phyloP scores from a whole-genome alignment of 2,329 filamentous ascomycete genomes.

The Colletotrichum falcatum region DNA sequence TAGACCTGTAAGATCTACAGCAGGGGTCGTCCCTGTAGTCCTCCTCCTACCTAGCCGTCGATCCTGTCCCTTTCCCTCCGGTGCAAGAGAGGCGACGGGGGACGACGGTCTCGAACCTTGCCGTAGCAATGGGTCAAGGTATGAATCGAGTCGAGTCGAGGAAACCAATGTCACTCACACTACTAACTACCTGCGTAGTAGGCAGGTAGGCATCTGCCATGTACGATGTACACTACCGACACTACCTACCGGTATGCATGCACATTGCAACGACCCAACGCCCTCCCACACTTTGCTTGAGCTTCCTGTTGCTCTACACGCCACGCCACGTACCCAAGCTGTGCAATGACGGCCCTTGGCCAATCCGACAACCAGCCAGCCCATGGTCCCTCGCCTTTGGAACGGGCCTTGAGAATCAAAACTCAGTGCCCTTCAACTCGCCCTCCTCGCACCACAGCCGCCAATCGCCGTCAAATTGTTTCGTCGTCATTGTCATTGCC shows the following conservation, averaged over 20 bases:
- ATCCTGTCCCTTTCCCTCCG: conserved; percentile 21
- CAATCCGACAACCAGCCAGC: too few species aligned
- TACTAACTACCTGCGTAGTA: neutral
- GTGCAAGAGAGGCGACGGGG: neutral
- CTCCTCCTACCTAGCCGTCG: conserved; percentile 37
- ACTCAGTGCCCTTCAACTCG: neutral
- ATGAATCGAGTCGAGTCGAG: neutral
- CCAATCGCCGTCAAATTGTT: neutral
- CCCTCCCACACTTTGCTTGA: neutral
- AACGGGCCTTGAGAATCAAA: neutral
- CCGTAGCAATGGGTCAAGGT: neutral
- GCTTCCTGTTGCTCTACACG: neutral
- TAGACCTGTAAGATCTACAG: conserved; percentile 18
- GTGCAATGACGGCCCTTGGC: neutral
- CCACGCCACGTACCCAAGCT: neutral
- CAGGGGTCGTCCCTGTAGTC: conserved; percentile 36
- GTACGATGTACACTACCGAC: neutral
- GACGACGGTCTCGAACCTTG: neutral
- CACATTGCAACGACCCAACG: neutral
- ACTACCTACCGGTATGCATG: neutral
- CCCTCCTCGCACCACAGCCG: neutral
- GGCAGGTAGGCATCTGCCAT: too few species aligned
- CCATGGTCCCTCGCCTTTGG: neutral
- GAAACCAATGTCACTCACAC: neutral
- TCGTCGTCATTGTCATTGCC: conserved; percentile 12